Conservation (phyloP, 2,329 filamentous ascomycete species). For the Zasmidium cellare region DNA sequence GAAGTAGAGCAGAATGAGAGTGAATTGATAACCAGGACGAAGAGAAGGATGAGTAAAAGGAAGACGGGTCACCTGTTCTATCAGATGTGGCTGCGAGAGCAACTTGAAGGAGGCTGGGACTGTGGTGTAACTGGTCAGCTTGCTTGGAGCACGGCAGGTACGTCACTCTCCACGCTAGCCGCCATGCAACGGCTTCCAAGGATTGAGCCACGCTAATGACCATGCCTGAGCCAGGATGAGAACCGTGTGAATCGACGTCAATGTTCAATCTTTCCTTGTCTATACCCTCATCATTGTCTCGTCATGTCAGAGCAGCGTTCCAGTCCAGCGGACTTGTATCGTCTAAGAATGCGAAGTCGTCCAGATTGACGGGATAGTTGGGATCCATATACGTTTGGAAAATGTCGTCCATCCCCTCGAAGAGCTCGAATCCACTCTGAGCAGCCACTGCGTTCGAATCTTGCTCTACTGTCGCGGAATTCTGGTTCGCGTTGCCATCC, state of each 20-base stretch:
- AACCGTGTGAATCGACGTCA: not conserved
- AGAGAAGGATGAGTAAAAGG: not conserved
- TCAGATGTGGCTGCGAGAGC: conserved; percentile 4
- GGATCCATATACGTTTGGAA: conserved; percentile 36
- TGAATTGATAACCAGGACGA: not conserved
- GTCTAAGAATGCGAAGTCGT: conserved; percentile 35
- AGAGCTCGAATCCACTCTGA: conserved; percentile 24
- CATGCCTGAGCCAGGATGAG: no score
- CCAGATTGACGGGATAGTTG: conserved; percentile 35
- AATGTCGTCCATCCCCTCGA: conserved; percentile 37
- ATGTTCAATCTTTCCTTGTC: conserved; percentile 33
- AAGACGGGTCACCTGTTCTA: not conserved
- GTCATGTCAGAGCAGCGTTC: conserved; percentile 11
- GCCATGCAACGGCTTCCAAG: not conserved
- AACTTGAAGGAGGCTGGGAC: conserved; percentile 4
- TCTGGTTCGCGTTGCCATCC: conserved; percentile 4
- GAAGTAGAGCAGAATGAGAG: not conserved
- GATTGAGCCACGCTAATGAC: no score
- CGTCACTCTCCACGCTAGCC: conserved; percentile 2
- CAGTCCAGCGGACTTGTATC: conserved; percentile 28
- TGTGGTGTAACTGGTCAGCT: not conserved
- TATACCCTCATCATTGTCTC: conserved; percentile 10
- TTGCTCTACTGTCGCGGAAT: not conserved
- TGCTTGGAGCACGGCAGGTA: not conserved
- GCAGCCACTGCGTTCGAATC: conserved; percentile 5